Conservation (phyloP, 768 basidiomycete genomes). For the Pisolithus tinctorius region DNA sequence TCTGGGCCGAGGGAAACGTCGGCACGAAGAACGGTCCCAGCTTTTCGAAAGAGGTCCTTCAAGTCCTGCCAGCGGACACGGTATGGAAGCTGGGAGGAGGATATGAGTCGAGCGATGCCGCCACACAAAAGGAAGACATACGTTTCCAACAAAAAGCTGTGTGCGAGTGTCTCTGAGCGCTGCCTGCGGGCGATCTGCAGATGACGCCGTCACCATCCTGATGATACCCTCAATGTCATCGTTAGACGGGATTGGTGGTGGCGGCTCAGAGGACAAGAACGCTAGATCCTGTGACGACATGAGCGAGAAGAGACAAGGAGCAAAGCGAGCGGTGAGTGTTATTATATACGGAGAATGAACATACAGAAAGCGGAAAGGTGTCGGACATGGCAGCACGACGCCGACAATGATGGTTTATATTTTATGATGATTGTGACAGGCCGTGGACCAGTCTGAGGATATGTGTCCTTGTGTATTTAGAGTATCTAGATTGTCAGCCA, state of each 20-base stretch:
- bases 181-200: conserved; percentile 35
- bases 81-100: conserved; percentile 72
- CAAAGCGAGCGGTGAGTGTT: neutral
- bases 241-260: conserved; percentile 42
- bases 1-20: conserved; percentile 77
- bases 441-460: neutral
- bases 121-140: conserved; percentile 33
- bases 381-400: neutral
- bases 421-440: neutral
- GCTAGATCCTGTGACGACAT: neutral
- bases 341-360: conserved; percentile 4
- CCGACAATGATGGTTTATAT: neutral
- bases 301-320: neutral
- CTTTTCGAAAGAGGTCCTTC: conserved; percentile 93
- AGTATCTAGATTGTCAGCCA: conserved; percentile 1
- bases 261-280: neutral
- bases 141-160: conserved; percentile 95
- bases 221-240: conserved; percentile 92
- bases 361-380: conserved; percentile 3
- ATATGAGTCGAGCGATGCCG: neutral
- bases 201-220: conserved; percentile 77
- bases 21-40: conserved; percentile 82
- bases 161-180: conserved; percentile 81
- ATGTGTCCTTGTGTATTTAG: neutral
- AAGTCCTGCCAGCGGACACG: conserved; percentile 99